These are phyloP conservation scores for Castanopsis chinensis DNA, from an alignment of 306 rosid genomes.

Conservation along the genomic window DNA sequence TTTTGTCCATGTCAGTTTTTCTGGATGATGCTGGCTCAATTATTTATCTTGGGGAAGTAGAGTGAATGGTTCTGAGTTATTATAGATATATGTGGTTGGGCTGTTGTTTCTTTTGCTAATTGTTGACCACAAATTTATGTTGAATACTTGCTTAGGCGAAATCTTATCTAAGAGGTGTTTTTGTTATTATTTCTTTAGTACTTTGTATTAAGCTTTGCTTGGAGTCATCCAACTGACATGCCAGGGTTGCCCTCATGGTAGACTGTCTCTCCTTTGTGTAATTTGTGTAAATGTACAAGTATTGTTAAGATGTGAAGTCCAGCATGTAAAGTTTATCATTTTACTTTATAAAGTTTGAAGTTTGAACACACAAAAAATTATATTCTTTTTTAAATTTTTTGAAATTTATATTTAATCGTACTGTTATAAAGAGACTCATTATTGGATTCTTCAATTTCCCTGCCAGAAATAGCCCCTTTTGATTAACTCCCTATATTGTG, in stretches of 20 bases:
- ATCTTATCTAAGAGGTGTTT: not conserved
- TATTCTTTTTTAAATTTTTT: not conserved
- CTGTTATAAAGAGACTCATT: not conserved
- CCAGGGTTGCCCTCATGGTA: not conserved
- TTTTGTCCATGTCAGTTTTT: too few relatives aligned
- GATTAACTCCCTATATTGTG: constrained; percentile 18
- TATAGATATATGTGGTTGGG: not conserved
- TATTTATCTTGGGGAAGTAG: not conserved
- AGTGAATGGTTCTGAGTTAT: not conserved
- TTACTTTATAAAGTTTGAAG: not conserved
- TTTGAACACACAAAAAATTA: too few relatives aligned
- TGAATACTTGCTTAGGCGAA: not conserved
- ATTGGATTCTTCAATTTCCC: constrained; percentile 9
- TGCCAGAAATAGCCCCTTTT: not conserved
- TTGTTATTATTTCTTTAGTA: not conserved
- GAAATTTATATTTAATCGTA: not conserved
- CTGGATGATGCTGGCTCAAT: not conserved
- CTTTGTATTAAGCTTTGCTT: not conserved
- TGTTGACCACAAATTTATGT: not conserved
- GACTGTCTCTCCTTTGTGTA: not conserved
- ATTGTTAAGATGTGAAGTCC: not conserved
- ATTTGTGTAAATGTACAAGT: not conserved
- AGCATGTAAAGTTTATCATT: not conserved
- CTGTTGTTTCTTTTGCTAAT: not conserved
- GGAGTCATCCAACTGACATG: not conserved